Conservation (phyloP, 495 filamentous ascomycete species). For the Penicillium chermesinum region DNA sequence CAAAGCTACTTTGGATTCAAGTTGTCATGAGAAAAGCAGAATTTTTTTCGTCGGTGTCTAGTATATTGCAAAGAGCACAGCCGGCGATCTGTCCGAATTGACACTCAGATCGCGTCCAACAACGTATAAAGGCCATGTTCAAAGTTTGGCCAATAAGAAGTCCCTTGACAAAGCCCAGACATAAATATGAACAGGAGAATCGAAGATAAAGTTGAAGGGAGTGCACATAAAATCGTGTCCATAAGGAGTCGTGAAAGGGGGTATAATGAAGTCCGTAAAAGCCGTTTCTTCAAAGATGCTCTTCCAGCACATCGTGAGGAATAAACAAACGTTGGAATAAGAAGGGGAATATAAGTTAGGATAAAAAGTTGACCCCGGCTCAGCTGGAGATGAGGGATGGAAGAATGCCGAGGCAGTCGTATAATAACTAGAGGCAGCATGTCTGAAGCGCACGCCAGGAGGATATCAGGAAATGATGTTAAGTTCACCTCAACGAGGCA, state of each 20-base stretch:
- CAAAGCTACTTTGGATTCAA: too few species aligned
- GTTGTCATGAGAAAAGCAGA: too few species aligned
- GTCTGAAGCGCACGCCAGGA: not conserved
- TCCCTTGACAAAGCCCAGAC: not conserved
- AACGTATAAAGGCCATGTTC: too few species aligned
- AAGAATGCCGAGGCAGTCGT: not conserved
- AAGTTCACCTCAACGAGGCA: not conserved
- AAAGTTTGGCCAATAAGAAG: conserved; percentile 15
- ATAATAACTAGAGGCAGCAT: not conserved
- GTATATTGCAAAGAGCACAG: too few species aligned
- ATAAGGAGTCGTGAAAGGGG: conserved; percentile 24
- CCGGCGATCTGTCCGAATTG: too few species aligned
- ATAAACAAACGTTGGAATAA: conserved; percentile 11
- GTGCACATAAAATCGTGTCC: conserved; percentile 32
- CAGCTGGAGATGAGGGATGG: conserved; percentile 20
- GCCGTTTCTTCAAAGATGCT: conserved; percentile 20
- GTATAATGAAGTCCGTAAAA: conserved; percentile 33
- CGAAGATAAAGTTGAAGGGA: conserved; percentile 14
- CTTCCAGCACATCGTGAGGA: conserved; percentile 25
- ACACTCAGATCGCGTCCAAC: too few species aligned
- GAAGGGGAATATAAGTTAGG: conserved; percentile 16
- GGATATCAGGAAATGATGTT: not conserved
- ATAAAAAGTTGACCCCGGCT: conserved; percentile 19
- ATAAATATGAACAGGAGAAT: conserved; percentile 26
- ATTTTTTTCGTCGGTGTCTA: too few species aligned